Percentiles rank a stretch among this genome's conserved stretches.
These are phyloP conservation scores for Fusarium scirpi DNA, from an alignment of 2,329 filamentous ascomycete species.

Conservation along the genomic window DNA sequence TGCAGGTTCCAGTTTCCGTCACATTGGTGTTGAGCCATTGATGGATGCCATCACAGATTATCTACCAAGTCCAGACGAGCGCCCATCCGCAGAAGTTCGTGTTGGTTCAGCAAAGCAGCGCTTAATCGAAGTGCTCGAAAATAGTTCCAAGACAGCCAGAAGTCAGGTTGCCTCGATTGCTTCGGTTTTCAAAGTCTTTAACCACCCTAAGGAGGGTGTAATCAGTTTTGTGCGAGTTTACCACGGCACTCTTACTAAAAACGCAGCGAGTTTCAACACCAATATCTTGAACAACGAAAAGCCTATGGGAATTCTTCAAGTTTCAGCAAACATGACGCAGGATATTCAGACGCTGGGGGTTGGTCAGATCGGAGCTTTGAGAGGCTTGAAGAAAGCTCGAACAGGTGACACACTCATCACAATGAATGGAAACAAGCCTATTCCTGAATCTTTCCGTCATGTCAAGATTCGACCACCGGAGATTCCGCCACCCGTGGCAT, in stretches of 20 bases:
- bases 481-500: constrained; percentile 94
- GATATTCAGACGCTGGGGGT: constrained; percentile 84
- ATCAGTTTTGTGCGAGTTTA: constrained; percentile 95
- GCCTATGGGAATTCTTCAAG: constrained; percentile 84
- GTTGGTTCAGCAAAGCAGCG: constrained; percentile 66
- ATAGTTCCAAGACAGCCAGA: constrained; percentile 53
- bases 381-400: constrained; percentile 88
- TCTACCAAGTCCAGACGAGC: constrained; percentile 83
- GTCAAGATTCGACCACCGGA: constrained; percentile 89
- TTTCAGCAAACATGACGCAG: constrained; percentile 88
- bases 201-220: constrained; percentile 86
- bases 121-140: constrained; percentile 55
- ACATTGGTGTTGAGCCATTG: constrained; percentile 92
- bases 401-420: constrained; percentile 93
- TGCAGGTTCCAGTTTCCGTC: constrained; percentile 91
- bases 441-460: constrained; percentile 75
- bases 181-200: constrained; percentile 94
- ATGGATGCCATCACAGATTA: constrained; percentile 91
- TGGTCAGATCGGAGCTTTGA: constrained; percentile 94
- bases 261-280: constrained; percentile 86
- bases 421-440: constrained; percentile 71
- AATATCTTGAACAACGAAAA: constrained; percentile 83
- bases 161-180: constrained; percentile 62
- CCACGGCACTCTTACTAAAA: constrained; percentile 81
- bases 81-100: constrained; percentile 82